phyloP scores from a whole-genome alignment of 257 asterid genomes.

The Solanum infundibuliforme region DNA sequence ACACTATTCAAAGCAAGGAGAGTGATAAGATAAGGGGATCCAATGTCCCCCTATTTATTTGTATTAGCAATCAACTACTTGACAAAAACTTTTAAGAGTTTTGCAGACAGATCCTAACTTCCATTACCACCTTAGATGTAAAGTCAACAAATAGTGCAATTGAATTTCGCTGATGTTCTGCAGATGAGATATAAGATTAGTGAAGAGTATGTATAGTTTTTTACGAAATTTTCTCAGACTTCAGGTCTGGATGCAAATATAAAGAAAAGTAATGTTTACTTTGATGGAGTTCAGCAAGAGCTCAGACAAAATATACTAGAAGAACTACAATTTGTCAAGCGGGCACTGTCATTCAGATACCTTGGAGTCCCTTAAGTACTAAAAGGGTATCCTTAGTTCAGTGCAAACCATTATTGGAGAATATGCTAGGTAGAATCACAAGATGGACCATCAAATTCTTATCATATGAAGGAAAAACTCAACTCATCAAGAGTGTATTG shows the following conservation, averaged over 20 bases:
- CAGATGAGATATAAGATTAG: background rate
- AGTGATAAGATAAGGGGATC: background rate
- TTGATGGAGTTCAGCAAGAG: background rate
- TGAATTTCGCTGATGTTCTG: background rate
- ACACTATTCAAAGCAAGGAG: too few species aligned
- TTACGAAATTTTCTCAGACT: background rate
- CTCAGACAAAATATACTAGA: too few species aligned
- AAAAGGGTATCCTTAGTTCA: background rate
- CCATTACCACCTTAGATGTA: background rate
- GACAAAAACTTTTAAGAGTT: background rate
- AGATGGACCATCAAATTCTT: background rate
- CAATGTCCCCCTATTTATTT: background rate
- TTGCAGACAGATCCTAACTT: background rate
- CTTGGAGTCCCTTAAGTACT: background rate
- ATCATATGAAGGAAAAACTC: background rate
- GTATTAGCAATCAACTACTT: background rate
- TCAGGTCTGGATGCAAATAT: background rate
- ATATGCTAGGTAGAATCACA: background rate
- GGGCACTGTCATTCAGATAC: background rate
- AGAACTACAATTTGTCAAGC: too few species aligned
- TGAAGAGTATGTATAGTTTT: background rate
- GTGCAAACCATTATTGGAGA: background rate
- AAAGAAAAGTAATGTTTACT: background rate
- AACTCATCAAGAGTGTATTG: background rate
- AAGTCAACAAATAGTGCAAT: too few species aligned